phyloP scores from a whole-genome alignment of 352 stramenopile species.

The Globisporangium heterothallicum region DNA sequence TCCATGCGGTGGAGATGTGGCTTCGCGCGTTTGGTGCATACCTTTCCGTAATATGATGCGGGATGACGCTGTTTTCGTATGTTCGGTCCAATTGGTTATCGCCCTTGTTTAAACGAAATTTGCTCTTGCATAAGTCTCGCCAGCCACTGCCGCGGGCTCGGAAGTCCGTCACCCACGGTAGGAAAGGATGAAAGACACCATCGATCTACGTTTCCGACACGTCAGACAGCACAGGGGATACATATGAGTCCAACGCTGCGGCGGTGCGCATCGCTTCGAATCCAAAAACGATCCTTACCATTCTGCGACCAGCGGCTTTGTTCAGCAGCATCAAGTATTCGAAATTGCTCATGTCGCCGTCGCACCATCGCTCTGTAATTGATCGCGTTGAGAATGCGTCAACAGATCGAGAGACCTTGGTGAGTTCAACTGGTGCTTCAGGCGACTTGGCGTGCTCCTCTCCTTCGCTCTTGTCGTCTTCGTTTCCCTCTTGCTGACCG shows the following conservation, averaged over 20 bases:
- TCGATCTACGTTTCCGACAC: no score
- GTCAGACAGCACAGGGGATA: no score
- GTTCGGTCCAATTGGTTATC: slow-evolving; percentile 90
- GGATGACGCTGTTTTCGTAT: slow-evolving; percentile 78
- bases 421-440: neutral
- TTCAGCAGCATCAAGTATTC: slow-evolving; percentile 94
- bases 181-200: slow-evolving; percentile 85
- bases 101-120: slow-evolving; percentile 95
- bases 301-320: slow-evolving; percentile 77
- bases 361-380: slow-evolving; percentile 86
- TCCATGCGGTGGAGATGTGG: no score
- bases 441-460: neutral
- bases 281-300: no score
- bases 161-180: slow-evolving; percentile 97
- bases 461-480: neutral
- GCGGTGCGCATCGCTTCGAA: no score
- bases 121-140: slow-evolving; percentile 89
- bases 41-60: slow-evolving; percentile 94
- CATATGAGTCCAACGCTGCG: no score
- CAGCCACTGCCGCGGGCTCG: slow-evolving; percentile 45
- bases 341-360: slow-evolving; percentile 87
- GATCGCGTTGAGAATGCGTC: slow-evolving; percentile 22
- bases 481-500: no score
- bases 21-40: slow-evolving; percentile 16
- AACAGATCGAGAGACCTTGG: slow-evolving; percentile 13